Evolutionary conservation across 164 flowering plant genomes (phyloP).

Genomic region (Liquidambar formosana): DNA sequence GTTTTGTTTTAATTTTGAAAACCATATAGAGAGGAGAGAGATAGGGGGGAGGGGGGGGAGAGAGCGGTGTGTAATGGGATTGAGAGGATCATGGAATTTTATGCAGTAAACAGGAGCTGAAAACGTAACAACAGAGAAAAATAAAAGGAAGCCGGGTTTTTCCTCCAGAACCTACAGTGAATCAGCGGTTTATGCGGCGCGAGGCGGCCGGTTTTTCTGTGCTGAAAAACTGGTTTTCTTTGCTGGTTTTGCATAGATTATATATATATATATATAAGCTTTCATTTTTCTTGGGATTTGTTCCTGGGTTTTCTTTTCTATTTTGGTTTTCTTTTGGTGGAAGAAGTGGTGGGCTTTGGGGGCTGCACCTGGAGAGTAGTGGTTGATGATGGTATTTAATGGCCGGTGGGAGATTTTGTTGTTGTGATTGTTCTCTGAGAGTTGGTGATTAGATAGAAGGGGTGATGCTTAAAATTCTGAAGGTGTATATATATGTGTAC

Average conservation of each 20-base stretch:
- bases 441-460: background rate
- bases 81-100: background rate
- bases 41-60: background rate
- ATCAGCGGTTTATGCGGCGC: background rate
- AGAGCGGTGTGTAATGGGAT: background rate
- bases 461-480: background rate
- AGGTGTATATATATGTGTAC: too few relatives aligned
- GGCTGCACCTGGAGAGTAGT: too few relatives aligned
- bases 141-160: background rate
- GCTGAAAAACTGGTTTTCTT: background rate
- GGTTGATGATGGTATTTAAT: background rate
- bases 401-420: background rate
- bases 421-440: background rate
- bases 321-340: background rate
- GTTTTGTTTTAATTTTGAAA: background rate
- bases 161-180: background rate
- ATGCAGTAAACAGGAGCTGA: background rate
- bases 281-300: background rate
- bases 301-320: background rate
- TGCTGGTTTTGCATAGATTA: conserved; percentile 2
- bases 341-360: too few relatives aligned
- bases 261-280: background rate
- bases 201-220: background rate
- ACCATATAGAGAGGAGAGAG: background rate
- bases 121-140: background rate